Evolutionary conservation across 164 flowering plant species (phyloP).

Genomic region (Hamamelis virginiana): DNA sequence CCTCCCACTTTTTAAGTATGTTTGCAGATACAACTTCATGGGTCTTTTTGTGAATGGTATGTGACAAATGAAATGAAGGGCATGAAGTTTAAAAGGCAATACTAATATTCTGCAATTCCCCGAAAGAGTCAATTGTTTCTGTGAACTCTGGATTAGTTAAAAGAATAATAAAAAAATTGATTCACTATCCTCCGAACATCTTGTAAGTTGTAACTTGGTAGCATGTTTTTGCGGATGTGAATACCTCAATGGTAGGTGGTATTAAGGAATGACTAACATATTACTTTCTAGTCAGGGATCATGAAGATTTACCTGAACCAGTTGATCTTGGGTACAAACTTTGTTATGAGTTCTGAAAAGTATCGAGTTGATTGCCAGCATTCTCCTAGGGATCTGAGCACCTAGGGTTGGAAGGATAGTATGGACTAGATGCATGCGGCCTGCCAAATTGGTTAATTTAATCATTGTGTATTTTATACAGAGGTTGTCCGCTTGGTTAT

Average conservation of each 20-base stretch:
- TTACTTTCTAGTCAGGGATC: not conserved
- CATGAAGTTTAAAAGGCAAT: too few species aligned
- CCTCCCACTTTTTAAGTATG: too few species aligned
- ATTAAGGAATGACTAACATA: too few species aligned
- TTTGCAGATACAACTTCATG: too few species aligned
- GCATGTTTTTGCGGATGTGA: not conserved
- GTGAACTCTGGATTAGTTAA: too few species aligned
- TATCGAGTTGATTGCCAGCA: not conserved
- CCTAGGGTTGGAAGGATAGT: not conserved
- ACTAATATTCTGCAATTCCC: too few species aligned
- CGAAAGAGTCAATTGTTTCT: too few species aligned
- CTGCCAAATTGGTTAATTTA: not conserved
- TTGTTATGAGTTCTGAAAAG: not conserved
- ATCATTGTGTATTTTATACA: not conserved
- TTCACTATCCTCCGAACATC: not conserved
- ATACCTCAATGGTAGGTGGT: not conserved
- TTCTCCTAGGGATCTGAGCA: not conserved
- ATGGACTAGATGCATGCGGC: not conserved
- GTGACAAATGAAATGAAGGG: too few species aligned
- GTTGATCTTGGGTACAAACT: too few species aligned
- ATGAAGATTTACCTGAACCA: not conserved
- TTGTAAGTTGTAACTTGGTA: not conserved
- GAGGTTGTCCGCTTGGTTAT: not conserved
- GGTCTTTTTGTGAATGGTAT: too few species aligned
- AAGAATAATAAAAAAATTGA: not conserved